Base-by-base conservation (phyloP, 768 basidiomycete genomes). In the Asterophora lycoperdoides region DNA sequence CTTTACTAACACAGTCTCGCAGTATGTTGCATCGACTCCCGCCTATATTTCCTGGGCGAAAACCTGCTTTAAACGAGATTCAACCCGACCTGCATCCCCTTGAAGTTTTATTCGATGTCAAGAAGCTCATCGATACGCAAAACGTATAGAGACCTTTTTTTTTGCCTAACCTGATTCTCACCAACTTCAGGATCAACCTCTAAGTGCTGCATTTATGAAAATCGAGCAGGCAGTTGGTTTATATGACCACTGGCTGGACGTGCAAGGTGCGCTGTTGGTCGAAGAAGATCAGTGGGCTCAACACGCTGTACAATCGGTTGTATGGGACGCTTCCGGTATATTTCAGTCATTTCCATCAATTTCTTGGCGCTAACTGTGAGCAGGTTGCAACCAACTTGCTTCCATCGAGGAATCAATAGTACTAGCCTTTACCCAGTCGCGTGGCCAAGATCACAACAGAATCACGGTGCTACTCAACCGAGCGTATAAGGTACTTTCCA, bases 1-100 rank as follows among this genome's bases (percentile, higher is more conserved):
- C 30, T 3, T 32, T 32, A 4, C 30, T 32, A 13, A 32, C 19
- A 44, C 42, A 28, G 34, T 35, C 19, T 44, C 32, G 26, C 49
- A 92, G 89, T 58, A 71, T 91, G 60, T 60, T 87, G 20, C 80
- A 88, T 65, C 84, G 90, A 13, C 70, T 91, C 18, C 84, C 85
- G 32, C 71, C 79, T 13, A 65, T 64, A 39, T 68, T 69, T 46
- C 67, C 73, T 15, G 71, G 70, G 1, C 68, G 68, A 43, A 78
- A 71, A 56, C 81, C 77, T 19, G 60, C 71, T 39, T 61, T 90
- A 19, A 87, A 89, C 57, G 83, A 86, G 65, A 76, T 89, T 9
- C 87, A 91, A 58, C 78, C 84, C 4, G 79, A 86, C 57, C 70
- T 88, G 32, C 83, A 89, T 54, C 86, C 89, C 11, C 70, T 82